Evolutionary conservation across 345 rosid species (phyloP), one percentile per base, ranked within the genome.

Genomic region (Moricandia moricandioides): DNA sequence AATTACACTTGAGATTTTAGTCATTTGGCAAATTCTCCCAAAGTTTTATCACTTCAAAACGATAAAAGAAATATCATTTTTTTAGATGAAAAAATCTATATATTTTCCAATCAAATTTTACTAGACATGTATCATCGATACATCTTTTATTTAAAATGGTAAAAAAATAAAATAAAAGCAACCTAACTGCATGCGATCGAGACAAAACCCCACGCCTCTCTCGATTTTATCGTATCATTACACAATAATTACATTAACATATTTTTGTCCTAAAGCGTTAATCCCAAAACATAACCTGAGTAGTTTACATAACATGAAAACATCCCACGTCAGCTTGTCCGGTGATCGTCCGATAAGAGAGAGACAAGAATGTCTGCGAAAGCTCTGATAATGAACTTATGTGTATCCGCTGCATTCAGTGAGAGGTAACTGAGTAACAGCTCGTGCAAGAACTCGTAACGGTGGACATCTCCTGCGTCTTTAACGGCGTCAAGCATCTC

Each of bases 401-500:
- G 97, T 31, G 91, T 82, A 59, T 88, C 82, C 27, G 74, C 75
- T 12, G 89, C 86, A 74, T 94, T 94, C 54, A 94, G 75, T 3
- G 80, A 65, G 24, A 94, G 88, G 58, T 91, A 94, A 77, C 95
- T 88, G n/a, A 84, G 74, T 49, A 94, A 87, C 67, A 94, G 72
- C 78, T 94, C 91, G 45, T 94, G 89, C 80, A 91, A 84, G 75
- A 88, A 88, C 18, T 86, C 95, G 87, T 89, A 85, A 17, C 84
- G 78, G 75, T 83, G 85, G 54, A 43, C 5, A 54, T 78, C 78
- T 12, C 39, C 78, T 56, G 84, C 89, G 21, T 18, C 14, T 61
- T 78, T 80, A 78, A 86, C 86, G 3, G 97, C 92, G 75, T 94
- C 95, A 2, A 94, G 84, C 97, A 94, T 94, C 83, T 89, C 97